Conservation (phyloP, 805 yeast species). For the Wickerhamomyces hampshirensis region DNA sequence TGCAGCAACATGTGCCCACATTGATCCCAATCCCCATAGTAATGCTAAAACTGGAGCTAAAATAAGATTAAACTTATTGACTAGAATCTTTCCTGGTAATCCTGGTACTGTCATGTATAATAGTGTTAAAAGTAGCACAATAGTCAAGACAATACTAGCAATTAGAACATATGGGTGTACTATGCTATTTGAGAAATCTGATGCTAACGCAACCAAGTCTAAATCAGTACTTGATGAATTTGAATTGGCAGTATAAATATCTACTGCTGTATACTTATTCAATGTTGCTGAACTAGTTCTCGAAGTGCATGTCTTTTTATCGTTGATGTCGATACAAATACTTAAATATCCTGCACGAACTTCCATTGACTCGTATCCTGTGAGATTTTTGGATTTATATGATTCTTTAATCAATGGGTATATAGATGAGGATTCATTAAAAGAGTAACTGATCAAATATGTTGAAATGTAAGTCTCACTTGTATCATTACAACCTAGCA, state of each 20-base stretch:
- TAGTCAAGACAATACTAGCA: slow-evolving; percentile 39
- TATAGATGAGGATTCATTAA: slow-evolving; percentile 42
- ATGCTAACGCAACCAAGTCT: slow-evolving; percentile 44
- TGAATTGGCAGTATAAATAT: slow-evolving; percentile 29
- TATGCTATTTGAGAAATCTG: slow-evolving; percentile 37
- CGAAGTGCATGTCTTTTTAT: slow-evolving; percentile 33
- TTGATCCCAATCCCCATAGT: slow-evolving; percentile 61
- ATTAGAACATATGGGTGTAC: slow-evolving; percentile 53
- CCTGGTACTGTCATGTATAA: slow-evolving; percentile 44
- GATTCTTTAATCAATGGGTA: slow-evolving; percentile 36
- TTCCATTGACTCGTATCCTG: slow-evolving; percentile 35
- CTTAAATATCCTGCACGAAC: slow-evolving; percentile 54
- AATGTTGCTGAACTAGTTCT: slow-evolving; percentile 25
- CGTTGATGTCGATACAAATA: slow-evolving; percentile 41
- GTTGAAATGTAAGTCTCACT: slow-evolving; percentile 41
- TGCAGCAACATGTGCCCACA: slow-evolving; percentile 57
- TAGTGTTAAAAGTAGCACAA: slow-evolving; percentile 36
- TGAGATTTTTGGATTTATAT: slow-evolving; percentile 27
- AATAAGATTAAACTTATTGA: slow-evolving; percentile 26
- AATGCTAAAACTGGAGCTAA: slow-evolving; percentile 35
- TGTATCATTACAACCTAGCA: slow-evolving; percentile 48
- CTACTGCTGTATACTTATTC: slow-evolving; percentile 27
- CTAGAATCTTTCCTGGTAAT: slow-evolving; percentile 35
- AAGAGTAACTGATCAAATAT: slow-evolving; percentile 43
- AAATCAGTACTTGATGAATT: slow-evolving; percentile 31